Percentiles rank a stretch among this genome's conserved stretches.
These are phyloP conservation scores for Sporothrix curviconia DNA, from an alignment of 2,329 filamentous ascomycete genomes.

Conservation along the genomic window DNA sequence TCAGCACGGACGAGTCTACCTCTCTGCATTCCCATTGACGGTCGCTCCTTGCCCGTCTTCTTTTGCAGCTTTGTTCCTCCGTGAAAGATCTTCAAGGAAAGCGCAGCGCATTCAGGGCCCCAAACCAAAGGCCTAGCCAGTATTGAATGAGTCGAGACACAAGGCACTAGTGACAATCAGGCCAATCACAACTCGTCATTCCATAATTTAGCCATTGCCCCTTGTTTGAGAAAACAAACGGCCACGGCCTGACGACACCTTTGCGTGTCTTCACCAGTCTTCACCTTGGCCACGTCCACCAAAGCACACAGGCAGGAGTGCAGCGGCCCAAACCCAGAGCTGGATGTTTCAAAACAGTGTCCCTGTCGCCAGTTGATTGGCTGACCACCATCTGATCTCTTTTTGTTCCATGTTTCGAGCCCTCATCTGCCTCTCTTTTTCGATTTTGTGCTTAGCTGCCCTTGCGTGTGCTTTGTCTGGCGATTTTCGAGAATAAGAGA, in stretches of 20 bases:
- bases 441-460: not conserved
- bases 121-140: not conserved
- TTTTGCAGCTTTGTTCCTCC: not conserved
- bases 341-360: slow-evolving; percentile 5
- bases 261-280: no score
- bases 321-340: not conserved
- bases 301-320: no score
- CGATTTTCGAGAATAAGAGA: no score
- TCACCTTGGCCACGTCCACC: no score
- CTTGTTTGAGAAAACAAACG: slow-evolving; percentile 8
- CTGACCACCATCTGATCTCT: slow-evolving; percentile 2
- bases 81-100: not conserved
- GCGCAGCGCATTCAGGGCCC: no score
- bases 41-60: not conserved
- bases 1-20: no score
- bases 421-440: not conserved
- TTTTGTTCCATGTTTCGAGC: slow-evolving; percentile 4
- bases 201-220: not conserved
- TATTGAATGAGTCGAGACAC: not conserved
- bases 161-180: not conserved
- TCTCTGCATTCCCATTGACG: not conserved
- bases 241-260: not conserved
- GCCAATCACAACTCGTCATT: not conserved
- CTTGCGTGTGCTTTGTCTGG: not conserved
- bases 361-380: slow-evolving; percentile 6